phyloP scores from a whole-genome alignment of 352 stramenopile genomes.

The Phytophthora crassamura region DNA sequence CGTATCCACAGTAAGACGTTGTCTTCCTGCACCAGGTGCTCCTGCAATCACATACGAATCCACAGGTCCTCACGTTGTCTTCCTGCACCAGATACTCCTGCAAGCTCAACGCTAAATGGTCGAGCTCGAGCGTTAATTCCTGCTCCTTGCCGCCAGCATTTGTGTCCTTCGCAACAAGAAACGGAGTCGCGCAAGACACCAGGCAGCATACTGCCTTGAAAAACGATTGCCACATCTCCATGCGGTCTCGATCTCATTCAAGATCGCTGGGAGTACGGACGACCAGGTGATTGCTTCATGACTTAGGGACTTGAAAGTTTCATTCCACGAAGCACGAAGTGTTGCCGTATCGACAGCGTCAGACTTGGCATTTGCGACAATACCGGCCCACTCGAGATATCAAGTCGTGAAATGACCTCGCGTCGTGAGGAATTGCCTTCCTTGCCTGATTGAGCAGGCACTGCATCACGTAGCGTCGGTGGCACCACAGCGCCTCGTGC shows the following conservation, averaged over 20 bases:
- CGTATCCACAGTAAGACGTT: constrained; percentile 38
- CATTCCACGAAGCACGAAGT: constrained; percentile 25
- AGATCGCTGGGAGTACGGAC: constrained; percentile 20
- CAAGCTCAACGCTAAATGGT: constrained; percentile 17
- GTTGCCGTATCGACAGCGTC: constrained; percentile 7
- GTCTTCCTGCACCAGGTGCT: constrained; percentile 26
- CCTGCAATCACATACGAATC: constrained; percentile 21
- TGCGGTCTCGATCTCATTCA: constrained; percentile 50
- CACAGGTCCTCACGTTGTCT: constrained; percentile 41
- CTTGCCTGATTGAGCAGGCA: constrained; percentile 33
- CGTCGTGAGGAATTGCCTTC: not conserved
- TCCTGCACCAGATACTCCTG: constrained; percentile 22
- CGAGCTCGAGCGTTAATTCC: constrained; percentile 10
- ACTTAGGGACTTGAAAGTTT: constrained; percentile 18
- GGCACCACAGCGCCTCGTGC: constrained; percentile 82
- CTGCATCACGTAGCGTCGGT: constrained; percentile 75
- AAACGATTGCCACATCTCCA: constrained; percentile 53
- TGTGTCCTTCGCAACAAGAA: constrained; percentile 10
- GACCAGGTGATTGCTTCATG: not conserved
- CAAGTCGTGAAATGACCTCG: constrained; percentile 5
- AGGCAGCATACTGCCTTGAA: constrained; percentile 59
- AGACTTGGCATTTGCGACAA: constrained; percentile 1
- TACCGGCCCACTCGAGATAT: constrained; percentile 6
- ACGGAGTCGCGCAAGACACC: constrained; percentile 48
- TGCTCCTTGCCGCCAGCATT: not conserved